phyloP scores from a whole-genome alignment of 495 filamentous ascomycete genomes.

The Lasiosphaeria ovina region DNA sequence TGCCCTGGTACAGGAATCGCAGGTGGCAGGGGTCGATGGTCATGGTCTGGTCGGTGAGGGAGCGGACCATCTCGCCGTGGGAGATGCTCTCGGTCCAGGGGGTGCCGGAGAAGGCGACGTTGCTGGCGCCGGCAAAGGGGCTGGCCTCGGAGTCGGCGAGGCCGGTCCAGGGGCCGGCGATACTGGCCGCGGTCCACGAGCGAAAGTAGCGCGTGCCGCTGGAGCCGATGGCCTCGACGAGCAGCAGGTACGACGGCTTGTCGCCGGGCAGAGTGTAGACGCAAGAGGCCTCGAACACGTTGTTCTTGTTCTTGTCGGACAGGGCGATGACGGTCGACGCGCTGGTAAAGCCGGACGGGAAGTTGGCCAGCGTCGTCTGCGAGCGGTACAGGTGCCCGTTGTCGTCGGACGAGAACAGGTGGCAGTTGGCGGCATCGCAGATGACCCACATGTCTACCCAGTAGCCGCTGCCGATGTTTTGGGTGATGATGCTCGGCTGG shows the following conservation, averaged over 20 bases:
- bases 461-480: slow-evolving; percentile 24
- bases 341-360: slow-evolving; percentile 24
- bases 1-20: slow-evolving; percentile 29
- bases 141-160: slow-evolving; percentile 23
- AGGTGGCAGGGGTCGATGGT: slow-evolving; percentile 18
- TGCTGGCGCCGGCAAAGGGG: slow-evolving; percentile 24
- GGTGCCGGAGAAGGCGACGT: slow-evolving; percentile 22
- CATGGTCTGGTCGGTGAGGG: slow-evolving; percentile 21
- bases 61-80: slow-evolving; percentile 27
- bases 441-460: slow-evolving; percentile 36
- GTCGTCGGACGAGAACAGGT: slow-evolving; percentile 29
- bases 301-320: slow-evolving; percentile 13
- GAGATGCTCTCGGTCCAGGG: slow-evolving; percentile 30
- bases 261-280: slow-evolving; percentile 18
- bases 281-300: slow-evolving; percentile 25
- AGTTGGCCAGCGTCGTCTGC: slow-evolving; percentile 16
- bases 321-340: slow-evolving; percentile 19
- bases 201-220: slow-evolving; percentile 23
- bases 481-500: slow-evolving; percentile 18
- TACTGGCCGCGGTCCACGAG: slow-evolving; percentile 20
- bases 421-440: slow-evolving; percentile 22
- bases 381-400: slow-evolving; percentile 31
- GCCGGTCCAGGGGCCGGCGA: slow-evolving; percentile 20
- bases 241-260: slow-evolving; percentile 19
- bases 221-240: slow-evolving; percentile 25